A percentile compares a stretch with the other conserved stretches of the same genome.
Conservation (phyloP, 2,329 filamentous ascomycete genomes). For the Epichloe sylvatica region DNA sequence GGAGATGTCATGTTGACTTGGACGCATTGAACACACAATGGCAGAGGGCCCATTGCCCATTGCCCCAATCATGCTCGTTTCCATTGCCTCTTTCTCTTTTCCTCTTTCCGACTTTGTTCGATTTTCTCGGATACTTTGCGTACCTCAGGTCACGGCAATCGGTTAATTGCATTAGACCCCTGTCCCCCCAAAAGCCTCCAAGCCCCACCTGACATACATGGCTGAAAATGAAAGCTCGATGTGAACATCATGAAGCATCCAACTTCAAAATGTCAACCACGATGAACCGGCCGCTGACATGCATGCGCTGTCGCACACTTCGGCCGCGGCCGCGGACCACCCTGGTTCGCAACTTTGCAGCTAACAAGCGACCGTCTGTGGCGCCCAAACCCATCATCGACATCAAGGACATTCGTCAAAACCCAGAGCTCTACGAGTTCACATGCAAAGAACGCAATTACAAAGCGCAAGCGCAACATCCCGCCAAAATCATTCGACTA, state of each 20-base stretch:
- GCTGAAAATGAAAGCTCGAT: not conserved
- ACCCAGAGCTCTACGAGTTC: conserved; percentile 63
- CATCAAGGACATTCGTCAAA: conserved; percentile 79
- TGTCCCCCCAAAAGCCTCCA: not conserved
- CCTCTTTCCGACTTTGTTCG: not conserved
- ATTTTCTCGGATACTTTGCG: too few relatives aligned
- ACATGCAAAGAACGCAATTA: conserved; percentile 86
- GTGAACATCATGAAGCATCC: not conserved
- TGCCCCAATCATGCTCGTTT: too few relatives aligned
- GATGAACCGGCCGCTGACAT: conserved; percentile 19
- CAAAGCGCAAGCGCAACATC: conserved; percentile 37
- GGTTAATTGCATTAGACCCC: conserved; percentile 6
- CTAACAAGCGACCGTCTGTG: conserved; percentile 42
- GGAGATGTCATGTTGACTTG: not conserved
- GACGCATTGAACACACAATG: not conserved
- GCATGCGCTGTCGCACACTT: conserved; percentile 12
- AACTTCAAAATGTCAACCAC: conserved; percentile 8
- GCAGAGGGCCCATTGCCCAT: too few relatives aligned
- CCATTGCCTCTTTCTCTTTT: not conserved
- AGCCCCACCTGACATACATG: conserved; percentile 5
- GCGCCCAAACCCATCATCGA: conserved; percentile 71
- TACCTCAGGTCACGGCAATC: not conserved
- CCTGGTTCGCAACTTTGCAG: conserved; percentile 12
- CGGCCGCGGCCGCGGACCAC: not conserved
- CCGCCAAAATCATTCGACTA: conserved; percentile 40